Percentiles rank a stretch among this genome's conserved stretches.
Evolutionary conservation across 108 stramenopile genomes (phyloP).

Genomic region (Pseudonitzschia multistriata): DNA sequence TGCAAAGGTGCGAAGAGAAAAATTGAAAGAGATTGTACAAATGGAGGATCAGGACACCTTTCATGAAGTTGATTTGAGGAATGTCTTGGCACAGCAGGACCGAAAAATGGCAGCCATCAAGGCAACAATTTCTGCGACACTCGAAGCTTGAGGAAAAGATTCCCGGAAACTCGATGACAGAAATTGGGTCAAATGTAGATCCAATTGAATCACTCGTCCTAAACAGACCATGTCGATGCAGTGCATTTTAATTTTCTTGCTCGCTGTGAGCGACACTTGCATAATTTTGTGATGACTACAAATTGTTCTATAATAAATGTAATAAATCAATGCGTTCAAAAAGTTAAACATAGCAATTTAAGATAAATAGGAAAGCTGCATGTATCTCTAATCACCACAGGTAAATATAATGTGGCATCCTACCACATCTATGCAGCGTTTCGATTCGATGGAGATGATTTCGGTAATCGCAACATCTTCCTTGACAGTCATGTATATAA

Average conservation of each 20-base stretch:
- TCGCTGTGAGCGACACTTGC: background rate
- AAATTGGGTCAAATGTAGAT: no score
- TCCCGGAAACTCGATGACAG: no score
- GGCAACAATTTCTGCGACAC: constrained; percentile 43
- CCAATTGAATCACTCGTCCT: background rate
- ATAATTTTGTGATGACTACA: background rate
- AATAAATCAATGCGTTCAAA: no score
- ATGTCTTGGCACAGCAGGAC: constrained; percentile 38
- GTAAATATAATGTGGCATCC: no score
- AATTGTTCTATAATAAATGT: background rate
- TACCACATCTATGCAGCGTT: no score
- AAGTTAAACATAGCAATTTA: no score
- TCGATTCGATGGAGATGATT: no score
- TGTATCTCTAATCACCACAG: no score
- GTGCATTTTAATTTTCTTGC: background rate
- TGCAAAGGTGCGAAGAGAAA: constrained; percentile 29
- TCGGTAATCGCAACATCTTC: no score
- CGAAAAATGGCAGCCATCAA: constrained; percentile 52
- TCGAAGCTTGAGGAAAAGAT: background rate
- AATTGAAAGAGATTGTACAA: constrained; percentile 33
- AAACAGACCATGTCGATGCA: background rate
- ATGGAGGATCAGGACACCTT: constrained; percentile 39
- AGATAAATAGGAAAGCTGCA: no score
- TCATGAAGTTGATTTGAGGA: constrained; percentile 34
- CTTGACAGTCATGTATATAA: no score